Evolutionary conservation across 176 grass and related monocot species (phyloP), one percentile per base, ranked within the genome.

Genomic region (Stipa capillata): DNA sequence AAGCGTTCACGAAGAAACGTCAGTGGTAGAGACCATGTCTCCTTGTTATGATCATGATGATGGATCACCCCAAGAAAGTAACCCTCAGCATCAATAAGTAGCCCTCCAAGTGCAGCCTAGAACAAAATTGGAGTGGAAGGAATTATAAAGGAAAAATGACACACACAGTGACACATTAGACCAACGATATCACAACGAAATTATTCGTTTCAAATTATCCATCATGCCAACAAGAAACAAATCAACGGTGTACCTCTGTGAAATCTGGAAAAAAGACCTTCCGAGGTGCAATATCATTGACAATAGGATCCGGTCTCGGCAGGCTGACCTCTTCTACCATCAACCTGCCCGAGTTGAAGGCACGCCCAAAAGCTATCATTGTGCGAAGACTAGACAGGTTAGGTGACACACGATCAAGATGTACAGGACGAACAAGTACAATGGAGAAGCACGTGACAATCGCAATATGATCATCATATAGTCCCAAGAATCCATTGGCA

Each of bases 61-160:
- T 14, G 42, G 42, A 14, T 82, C 5, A 82, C 61, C 7, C 79
- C 79, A 18, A 71, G 0, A 82, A 82, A 37, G 18, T 15, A 14
- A 0, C 11, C 3, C 49, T 68, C n/a, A 0, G 16, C 2, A 7
- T 12, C 53, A 27, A 82, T 8, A 72, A 82, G 40, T 36, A 54
- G 54, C 31, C 79, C 79, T 72, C 79, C 79, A 61, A 82, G 42
- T 72, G 61, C 67, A 82, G 54, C 67, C 79, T 81, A 70, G 33
- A 81, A 65, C 4, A 6, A 2, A 60, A 81, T 11, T 27, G 11
- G 34, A 58, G 12, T 33, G 27, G 65, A 16, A 70, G 0, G 12
- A 17, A 45, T 81, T 43, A 21, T 69, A 41, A 51, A 40, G 35
- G 50, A 69, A 69, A 69, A 49, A 8, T 42, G 17, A 53, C n/a